phyloP scores from a whole-genome alignment of 192 early-diverging fungal species.

The Powellomyces hirtus region DNA sequence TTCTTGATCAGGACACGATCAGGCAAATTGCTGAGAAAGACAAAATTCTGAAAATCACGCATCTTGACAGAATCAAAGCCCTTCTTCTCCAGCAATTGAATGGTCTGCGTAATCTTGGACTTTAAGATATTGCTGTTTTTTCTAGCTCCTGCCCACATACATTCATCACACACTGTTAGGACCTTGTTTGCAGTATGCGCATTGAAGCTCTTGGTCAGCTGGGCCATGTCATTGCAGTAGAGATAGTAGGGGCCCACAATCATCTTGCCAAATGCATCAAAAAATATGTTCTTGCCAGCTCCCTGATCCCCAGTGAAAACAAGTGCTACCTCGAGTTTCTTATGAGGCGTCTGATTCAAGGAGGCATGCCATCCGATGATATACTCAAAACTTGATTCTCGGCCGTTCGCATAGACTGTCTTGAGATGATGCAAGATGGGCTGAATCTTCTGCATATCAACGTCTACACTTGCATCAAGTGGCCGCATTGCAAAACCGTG shows the following conservation, averaged over 20 bases:
- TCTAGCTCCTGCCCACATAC: slow-evolving; percentile 2
- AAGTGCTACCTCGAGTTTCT: not conserved
- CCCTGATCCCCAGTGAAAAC: slow-evolving; percentile 8
- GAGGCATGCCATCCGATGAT: no score
- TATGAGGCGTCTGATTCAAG: no score
- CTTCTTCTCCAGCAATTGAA: slow-evolving; percentile 4
- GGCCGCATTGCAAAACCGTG: no score
- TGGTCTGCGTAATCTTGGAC: not conserved
- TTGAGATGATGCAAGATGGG: no score
- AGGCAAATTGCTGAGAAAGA: slow-evolving; percentile 10
- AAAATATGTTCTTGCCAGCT: slow-evolving; percentile 8
- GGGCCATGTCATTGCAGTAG: not conserved
- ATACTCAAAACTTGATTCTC: no score
- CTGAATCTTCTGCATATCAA: no score
- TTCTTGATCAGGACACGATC: slow-evolving; percentile 8
- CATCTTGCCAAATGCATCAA: slow-evolving; percentile 4
- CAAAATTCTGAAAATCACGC: not conserved
- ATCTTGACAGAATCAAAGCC: slow-evolving; percentile 10
- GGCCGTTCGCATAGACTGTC: no score
- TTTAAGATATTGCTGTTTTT: slow-evolving; percentile 12
- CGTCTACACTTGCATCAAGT: no score
- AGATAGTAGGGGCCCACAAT: slow-evolving; percentile 4
- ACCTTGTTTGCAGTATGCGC: not conserved
- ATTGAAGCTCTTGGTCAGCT: slow-evolving; percentile 8
- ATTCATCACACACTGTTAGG: slow-evolving; percentile 10